Percentiles rank a stretch among this genome's conserved stretches.
phyloP scores from a whole-genome alignment of 2,329 filamentous ascomycete genomes.

The Exophiala xenobiotica region DNA sequence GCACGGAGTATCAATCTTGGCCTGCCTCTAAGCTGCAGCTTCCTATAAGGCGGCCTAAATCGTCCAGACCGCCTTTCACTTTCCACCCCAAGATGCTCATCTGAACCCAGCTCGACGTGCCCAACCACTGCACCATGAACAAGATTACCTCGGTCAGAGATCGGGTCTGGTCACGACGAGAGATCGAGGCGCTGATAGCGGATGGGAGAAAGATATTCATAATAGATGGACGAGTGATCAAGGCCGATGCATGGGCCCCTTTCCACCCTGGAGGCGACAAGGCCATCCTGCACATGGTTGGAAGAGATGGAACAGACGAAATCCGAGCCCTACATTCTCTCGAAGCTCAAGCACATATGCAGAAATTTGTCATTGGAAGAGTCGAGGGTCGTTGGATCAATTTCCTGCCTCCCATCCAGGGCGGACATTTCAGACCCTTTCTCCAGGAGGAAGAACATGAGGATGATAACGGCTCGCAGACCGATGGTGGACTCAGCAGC shows the following conservation, averaged over 20 bases:
- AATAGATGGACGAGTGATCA: conserved; percentile 75
- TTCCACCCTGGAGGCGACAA: conserved; percentile 93
- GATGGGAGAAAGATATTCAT: conserved; percentile 78
- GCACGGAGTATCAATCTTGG: not conserved
- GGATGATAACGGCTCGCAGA: conserved; percentile 34
- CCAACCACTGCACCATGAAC: conserved; percentile 10
- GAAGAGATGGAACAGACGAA: conserved; percentile 90
- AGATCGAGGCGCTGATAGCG: conserved; percentile 81
- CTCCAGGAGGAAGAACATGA: conserved; percentile 36
- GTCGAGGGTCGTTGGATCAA: conserved; percentile 82
- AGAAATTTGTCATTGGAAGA: conserved; percentile 76
- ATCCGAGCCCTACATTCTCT: conserved; percentile 82
- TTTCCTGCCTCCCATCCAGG: conserved; percentile 88
- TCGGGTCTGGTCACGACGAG: conserved; percentile 56
- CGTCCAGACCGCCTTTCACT: no score
- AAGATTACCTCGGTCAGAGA: conserved; percentile 40
- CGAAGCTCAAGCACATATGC: conserved; percentile 74
- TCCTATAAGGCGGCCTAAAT: no score
- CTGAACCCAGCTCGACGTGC: not conserved
- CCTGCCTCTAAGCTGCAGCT: no score
- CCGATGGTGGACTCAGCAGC: conserved; percentile 22
- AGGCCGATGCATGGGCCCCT: conserved; percentile 81
- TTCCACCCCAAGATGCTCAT: no score
- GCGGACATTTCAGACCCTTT: conserved; percentile 64
- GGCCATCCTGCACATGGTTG: conserved; percentile 89